These are phyloP conservation scores for Kalanchoe fedtschenkoi DNA, from an alignment of 164 flowering plant species.

Conservation along the genomic window DNA sequence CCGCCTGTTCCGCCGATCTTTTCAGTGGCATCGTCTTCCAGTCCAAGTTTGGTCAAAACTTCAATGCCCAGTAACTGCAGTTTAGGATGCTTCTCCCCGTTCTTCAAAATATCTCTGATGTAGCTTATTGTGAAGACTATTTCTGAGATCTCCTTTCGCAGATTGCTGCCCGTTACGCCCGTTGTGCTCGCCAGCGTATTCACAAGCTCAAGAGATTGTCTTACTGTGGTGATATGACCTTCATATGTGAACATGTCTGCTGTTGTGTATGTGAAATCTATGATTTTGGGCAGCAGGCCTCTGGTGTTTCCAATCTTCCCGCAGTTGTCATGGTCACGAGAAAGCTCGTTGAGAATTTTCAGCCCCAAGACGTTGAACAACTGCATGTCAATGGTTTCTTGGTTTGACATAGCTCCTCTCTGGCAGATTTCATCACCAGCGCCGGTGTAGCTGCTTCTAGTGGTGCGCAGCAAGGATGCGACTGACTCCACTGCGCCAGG, in stretches of 20 bases:
- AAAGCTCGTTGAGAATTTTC: slow-evolving; percentile 65
- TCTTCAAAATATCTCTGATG: slow-evolving; percentile 58
- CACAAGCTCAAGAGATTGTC: slow-evolving; percentile 59
- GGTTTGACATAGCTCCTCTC: slow-evolving; percentile 28
- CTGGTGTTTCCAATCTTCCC: slow-evolving; percentile 89
- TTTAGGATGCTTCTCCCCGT: slow-evolving; percentile 50
- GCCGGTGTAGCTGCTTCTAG: slow-evolving; percentile 17
- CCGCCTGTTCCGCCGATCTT: slow-evolving; percentile 89
- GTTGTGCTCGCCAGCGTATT: slow-evolving; percentile 73
- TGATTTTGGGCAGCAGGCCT: slow-evolving; percentile 72
- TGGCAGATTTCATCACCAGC: slow-evolving; percentile 51
- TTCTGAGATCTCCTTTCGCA: slow-evolving; percentile 67
- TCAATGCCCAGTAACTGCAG: slow-evolving; percentile 61
- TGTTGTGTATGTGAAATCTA: slow-evolving; percentile 59
- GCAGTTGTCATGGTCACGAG: slow-evolving; percentile 79
- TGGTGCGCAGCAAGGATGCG: slow-evolving; percentile 54
- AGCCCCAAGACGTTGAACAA: slow-evolving; percentile 70
- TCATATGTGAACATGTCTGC: slow-evolving; percentile 33
- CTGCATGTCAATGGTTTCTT: slow-evolving; percentile 40
- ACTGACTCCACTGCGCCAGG: slow-evolving; percentile 93
- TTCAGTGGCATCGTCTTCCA: slow-evolving; percentile 73
- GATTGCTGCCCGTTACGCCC: slow-evolving; percentile 61
- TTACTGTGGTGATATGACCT: slow-evolving; percentile 43
- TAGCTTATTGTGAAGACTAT: slow-evolving; percentile 82
- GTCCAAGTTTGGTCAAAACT: slow-evolving; percentile 58